Evolutionary conservation across 2,329 filamentous ascomycete species (phyloP).

Genomic region (Raffaelea deltoideospora): DNA sequence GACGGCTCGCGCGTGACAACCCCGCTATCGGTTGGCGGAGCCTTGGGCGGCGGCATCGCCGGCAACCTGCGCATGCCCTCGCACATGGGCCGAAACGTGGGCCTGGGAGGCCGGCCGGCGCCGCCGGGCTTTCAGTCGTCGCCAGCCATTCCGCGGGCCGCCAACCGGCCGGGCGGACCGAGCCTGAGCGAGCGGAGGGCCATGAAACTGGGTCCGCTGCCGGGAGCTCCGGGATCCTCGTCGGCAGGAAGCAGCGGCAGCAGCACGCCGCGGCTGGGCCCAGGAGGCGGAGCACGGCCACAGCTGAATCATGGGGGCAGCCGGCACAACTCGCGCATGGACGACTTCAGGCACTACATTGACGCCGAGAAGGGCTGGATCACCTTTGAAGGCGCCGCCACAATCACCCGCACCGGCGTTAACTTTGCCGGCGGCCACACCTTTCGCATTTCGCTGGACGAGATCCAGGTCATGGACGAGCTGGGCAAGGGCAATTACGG

Average conservation of each 20-base stretch:
- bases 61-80: conserved; percentile 24
- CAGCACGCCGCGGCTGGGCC: too few relatives aligned
- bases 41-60: conserved; percentile 25
- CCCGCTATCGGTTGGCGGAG: background rate
- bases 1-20: conserved; percentile 11
- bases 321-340: conserved; percentile 32
- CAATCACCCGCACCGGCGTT: conserved; percentile 77
- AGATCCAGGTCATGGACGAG: conserved; percentile 85
- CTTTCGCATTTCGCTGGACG: conserved; percentile 89
- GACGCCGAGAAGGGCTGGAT: conserved; percentile 84
- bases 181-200: conserved; percentile 55
- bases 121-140: conserved; percentile 39
- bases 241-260: too few relatives aligned
- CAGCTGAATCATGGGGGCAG: conserved; percentile 20
- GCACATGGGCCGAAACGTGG: conserved; percentile 18
- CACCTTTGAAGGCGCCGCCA: conserved; percentile 83
- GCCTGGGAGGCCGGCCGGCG: conserved; percentile 20
- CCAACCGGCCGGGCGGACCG: conserved; percentile 22
- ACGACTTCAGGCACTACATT: conserved; percentile 61
- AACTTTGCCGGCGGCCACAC: conserved; percentile 81
- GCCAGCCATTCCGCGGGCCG: conserved; percentile 24
- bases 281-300: conserved; percentile 6
- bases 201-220: conserved; percentile 36
- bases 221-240: conserved; percentile 24
- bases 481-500: conserved; percentile 97